Percentiles rank a stretch among this genome's conserved stretches.
Evolutionary conservation across 768 basidiomycete genomes (phyloP).

Genomic region (Amanita rubescens): DNA sequence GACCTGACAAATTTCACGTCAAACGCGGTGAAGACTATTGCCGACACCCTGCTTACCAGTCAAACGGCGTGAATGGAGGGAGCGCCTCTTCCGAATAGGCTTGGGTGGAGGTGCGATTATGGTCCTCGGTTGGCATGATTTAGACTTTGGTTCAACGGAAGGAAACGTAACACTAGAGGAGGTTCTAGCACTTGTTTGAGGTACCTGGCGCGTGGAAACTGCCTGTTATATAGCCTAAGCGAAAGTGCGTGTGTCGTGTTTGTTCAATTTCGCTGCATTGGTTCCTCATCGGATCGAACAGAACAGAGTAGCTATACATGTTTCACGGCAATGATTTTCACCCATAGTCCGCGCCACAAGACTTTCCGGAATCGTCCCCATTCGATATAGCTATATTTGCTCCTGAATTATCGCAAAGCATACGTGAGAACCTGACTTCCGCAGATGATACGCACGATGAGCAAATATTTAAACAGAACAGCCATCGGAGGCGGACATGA

Average conservation of each 20-base stretch:
- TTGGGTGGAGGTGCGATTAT: conserved; percentile 1
- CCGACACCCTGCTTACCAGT: conserved; percentile 26
- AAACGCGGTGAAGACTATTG: background rate
- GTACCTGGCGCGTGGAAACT: background rate
- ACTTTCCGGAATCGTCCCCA: conserved; percentile 2
- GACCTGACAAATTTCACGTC: conserved; percentile 24
- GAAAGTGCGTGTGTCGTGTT: background rate
- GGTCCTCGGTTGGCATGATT: background rate
- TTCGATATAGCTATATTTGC: background rate
- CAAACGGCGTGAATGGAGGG: conserved; percentile 38
- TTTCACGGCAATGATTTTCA: background rate
- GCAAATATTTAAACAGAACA: background rate
- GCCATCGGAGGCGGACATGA: background rate
- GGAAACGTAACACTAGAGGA: background rate
- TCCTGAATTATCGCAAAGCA: background rate
- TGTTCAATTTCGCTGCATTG: background rate
- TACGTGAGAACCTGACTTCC: conserved; percentile 2
- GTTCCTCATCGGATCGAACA: background rate
- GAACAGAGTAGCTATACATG: background rate
- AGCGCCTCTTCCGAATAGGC: conserved; percentile 33
- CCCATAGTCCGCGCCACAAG: background rate
- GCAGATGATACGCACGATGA: background rate
- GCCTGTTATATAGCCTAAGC: background rate
- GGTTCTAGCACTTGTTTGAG: background rate
- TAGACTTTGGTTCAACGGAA: conserved; percentile 1